A percentile compares a stretch with the other conserved stretches of the same genome.
Conservation (phyloP, 192 early-diverging fungal genomes). For the Gamsiella multidivaricata region DNA sequence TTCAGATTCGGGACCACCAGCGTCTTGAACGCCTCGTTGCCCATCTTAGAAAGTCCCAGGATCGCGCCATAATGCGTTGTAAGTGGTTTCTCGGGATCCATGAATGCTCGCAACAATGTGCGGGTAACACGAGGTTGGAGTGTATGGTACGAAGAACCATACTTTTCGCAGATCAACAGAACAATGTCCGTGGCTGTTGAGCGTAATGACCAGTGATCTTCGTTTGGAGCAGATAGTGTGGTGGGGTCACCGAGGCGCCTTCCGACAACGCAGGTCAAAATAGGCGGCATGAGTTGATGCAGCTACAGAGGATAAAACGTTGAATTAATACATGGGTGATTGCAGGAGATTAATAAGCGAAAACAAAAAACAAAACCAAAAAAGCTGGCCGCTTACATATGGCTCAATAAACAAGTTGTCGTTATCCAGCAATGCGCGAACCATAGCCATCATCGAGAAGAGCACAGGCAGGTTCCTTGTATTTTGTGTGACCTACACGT, state of each 20-base stretch:
- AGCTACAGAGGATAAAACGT: no score
- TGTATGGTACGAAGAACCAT: conserved; percentile 84
- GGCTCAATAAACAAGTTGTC: conserved; percentile 93
- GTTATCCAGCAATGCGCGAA: conserved; percentile 85
- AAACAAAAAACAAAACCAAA: background rate
- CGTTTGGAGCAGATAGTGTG: conserved; percentile 40
- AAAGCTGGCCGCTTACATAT: conserved; percentile 70
- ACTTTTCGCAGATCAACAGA: conserved; percentile 78
- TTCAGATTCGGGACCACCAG: conserved; percentile 83
- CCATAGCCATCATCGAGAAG: conserved; percentile 82
- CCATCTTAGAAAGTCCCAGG: conserved; percentile 78
- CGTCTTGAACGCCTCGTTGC: conserved; percentile 78
- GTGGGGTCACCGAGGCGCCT: conserved; percentile 76
- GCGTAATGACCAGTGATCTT: conserved; percentile 90
- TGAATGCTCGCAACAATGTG: conserved; percentile 88
- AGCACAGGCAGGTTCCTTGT: conserved; percentile 77
- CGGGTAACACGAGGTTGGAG: conserved; percentile 90
- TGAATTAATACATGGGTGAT: no score
- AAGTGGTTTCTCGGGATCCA: conserved; percentile 86
- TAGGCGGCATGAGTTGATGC: conserved; percentile 94
- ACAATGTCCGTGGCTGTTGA: conserved; percentile 79
- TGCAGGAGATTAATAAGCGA: background rate
- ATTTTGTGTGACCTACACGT: conserved; percentile 76
- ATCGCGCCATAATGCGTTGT: conserved; percentile 93
- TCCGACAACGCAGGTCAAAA: conserved; percentile 93